Conservation (phyloP, 345 rosid genomes). For the Camelina sativa region DNA sequence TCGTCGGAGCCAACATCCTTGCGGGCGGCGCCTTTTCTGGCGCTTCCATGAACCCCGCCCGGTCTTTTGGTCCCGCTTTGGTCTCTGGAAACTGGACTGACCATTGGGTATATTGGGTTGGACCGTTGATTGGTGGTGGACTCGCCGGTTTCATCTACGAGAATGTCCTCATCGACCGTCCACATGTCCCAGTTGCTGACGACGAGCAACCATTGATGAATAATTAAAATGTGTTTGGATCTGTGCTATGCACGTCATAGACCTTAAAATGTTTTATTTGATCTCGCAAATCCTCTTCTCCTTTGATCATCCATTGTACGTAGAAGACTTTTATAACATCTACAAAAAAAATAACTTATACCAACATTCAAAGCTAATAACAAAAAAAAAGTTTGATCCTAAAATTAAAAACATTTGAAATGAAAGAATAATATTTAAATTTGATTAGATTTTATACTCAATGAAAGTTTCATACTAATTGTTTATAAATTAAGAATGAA, state of each 20-base stretch:
- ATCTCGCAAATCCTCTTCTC: not conserved
- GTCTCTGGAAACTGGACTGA: slow-evolving; percentile 86
- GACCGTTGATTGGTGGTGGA: slow-evolving; percentile 81
- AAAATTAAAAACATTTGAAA: too few relatives aligned
- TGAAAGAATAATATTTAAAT: too few relatives aligned
- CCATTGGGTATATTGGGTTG: slow-evolving; percentile 95
- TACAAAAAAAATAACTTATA: too few relatives aligned
- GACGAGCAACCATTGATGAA: slow-evolving; percentile 39
- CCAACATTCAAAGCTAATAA: too few relatives aligned
- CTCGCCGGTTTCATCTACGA: slow-evolving; percentile 76
- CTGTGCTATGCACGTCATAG: not conserved
- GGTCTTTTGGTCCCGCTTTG: slow-evolving; percentile 91
- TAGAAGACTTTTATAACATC: too few relatives aligned
- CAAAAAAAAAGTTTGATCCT: too few relatives aligned
- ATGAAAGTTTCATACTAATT: too few relatives aligned
- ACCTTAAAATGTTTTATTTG: not conserved
- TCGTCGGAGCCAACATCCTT: slow-evolving; percentile 77
- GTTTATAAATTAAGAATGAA: too few relatives aligned
- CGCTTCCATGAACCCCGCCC: slow-evolving; percentile 96
- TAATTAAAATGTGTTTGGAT: not conserved
- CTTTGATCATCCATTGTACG: too few relatives aligned
- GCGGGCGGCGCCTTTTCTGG: slow-evolving; percentile 90
- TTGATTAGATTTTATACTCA: too few relatives aligned
- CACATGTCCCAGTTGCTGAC: slow-evolving; percentile 47
- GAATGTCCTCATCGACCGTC: slow-evolving; percentile 64